phyloP scores from a whole-genome alignment of 805 yeast genomes.

The Pichia heedii region DNA sequence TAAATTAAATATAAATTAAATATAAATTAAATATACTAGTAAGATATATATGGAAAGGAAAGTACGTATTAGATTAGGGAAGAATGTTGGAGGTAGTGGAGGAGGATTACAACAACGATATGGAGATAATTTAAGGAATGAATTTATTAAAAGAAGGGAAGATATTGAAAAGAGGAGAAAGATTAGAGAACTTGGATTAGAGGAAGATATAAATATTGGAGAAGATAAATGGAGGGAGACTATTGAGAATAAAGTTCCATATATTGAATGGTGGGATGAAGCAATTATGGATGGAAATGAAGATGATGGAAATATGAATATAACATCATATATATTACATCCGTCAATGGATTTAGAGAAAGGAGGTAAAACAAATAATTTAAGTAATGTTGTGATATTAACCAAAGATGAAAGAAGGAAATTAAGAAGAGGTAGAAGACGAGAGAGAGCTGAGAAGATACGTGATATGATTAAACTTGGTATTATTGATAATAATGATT shows the following conservation, averaged over 20 bases:
- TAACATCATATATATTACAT: conserved; percentile 71
- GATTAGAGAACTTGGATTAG: conserved; percentile 31
- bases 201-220: conserved; percentile 43
- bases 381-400: conserved; percentile 42
- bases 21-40: too few relatives aligned
- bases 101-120: conserved; percentile 10
- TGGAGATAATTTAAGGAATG: conserved; percentile 33
- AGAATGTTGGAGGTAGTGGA: too few relatives aligned
- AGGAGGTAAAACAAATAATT: conserved; percentile 39
- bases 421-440: conserved; percentile 61
- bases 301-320: conserved; percentile 33
- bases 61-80: not conserved
- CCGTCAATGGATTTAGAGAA: conserved; percentile 61
- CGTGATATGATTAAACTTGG: conserved; percentile 79
- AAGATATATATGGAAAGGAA: not conserved
- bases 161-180: conserved; percentile 25
- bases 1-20: not conserved
- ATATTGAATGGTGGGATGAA: conserved; percentile 85
- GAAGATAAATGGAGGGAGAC: conserved; percentile 38
- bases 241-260: conserved; percentile 42
- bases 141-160: conserved; percentile 24
- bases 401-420: conserved; percentile 74
- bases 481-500: conserved; percentile 77
- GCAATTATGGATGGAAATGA: conserved; percentile 27
- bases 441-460: conserved; percentile 51